These are phyloP conservation scores for Adansonia madagascariensis DNA, from an alignment of 441 rosid species.

Conservation along the genomic window DNA sequence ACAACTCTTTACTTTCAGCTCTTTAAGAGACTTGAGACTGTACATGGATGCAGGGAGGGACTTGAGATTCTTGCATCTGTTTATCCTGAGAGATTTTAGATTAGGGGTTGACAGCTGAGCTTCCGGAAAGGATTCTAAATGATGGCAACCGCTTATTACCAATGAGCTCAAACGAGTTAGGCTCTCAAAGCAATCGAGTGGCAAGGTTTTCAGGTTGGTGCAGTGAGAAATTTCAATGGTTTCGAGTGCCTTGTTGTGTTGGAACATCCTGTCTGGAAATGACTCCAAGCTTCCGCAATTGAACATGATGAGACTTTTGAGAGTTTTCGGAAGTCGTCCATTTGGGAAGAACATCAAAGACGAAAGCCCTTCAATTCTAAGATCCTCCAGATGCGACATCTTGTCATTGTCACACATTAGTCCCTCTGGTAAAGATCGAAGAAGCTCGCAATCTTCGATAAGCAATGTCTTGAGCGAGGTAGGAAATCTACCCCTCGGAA, in stretches of 20 bases:
- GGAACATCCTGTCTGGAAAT: conserved; percentile 10
- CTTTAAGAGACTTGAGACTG: conserved; percentile 12
- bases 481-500: conserved; percentile 10
- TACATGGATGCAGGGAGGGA: neutral
- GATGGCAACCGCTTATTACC: conserved; percentile 18
- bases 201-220: conserved; percentile 7
- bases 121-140: conserved; percentile 3
- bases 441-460: conserved; percentile 8
- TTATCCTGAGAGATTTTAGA: neutral
- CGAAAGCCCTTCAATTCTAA: neutral
- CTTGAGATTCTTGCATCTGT: conserved; percentile 15
- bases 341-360: conserved; percentile 14
- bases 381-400: neutral
- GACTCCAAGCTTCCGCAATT: neutral
- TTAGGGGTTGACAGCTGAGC: neutral
- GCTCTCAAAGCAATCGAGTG: neutral
- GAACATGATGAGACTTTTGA: neutral
- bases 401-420: neutral
- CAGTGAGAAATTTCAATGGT: conserved; percentile 18
- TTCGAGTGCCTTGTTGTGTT: neutral
- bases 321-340: neutral
- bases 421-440: conserved; percentile 14
- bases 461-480: conserved; percentile 7
- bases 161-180: neutral
- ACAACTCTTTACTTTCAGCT: conserved; percentile 13